Evolutionary conservation across 768 basidiomycete genomes (phyloP), one percentile per base, ranked within the genome.

Genomic region (Hericium rajendrae): DNA sequence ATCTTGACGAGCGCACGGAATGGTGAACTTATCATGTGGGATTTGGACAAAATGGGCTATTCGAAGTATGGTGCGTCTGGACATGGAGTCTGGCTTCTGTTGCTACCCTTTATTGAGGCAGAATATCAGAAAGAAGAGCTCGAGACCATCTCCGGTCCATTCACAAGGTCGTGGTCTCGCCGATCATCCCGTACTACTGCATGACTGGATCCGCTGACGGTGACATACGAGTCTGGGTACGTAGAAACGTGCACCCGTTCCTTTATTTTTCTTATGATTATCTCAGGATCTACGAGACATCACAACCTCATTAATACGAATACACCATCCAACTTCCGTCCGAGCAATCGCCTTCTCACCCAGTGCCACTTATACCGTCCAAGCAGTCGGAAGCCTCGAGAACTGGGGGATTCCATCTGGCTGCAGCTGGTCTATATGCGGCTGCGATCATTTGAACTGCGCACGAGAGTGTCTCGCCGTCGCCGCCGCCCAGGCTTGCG

Each of bases 1-100:
- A 80, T 91, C 51, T 68, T 91, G 20, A 91, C 89, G 2, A 88
- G 88, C 64, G 86, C 86, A 1, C 74, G 85, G 16, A 91, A 89
- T 60, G 89, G 89, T 1, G 89, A 91, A 54, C 77, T 91, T 39
- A 86, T 90, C 32, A 80, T 90, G 76, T 91, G 89, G 89, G 88
- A 91, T 66, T 62, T 90, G 28, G 80, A 84, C 62, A 86, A 83
- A 67, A 69, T 76, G 20, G 84, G 85, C 3, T 66, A 73, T 2
- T 78, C 80, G 43, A 91, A 90, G 71, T 87, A 81, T 63, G 88
- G 88, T 91, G 64, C 60, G 68, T 54, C 6, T 10, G n/a, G n/a
- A 41, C 24, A 12, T 22, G 32, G 26, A 12, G 5, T 20, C 52
- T 11, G 5, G 10, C n/a, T 11, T 51, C 40, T 57, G 26, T 38